Conservation (phyloP, 768 basidiomycete species). For the Termitomyces sp. region DNA sequence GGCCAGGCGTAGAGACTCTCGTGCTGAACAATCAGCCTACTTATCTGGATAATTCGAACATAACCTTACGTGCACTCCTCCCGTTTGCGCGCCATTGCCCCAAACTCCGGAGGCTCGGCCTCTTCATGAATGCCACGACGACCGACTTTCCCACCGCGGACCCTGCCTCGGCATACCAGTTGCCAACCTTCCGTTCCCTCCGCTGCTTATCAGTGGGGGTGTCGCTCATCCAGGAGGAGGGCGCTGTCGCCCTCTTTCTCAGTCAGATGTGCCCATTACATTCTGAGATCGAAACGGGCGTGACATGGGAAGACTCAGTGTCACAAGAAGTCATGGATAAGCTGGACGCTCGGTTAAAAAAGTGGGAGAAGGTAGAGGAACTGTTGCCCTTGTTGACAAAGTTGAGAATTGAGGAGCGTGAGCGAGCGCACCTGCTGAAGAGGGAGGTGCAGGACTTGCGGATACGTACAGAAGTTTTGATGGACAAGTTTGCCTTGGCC, state of each 20-base stretch:
- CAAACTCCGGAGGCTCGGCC: constrained; percentile 37
- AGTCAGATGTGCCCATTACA: constrained; percentile 47
- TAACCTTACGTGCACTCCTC: constrained; percentile 38
- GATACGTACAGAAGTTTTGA: constrained; percentile 42
- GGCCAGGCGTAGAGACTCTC: constrained; percentile 44
- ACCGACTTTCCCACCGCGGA: constrained; percentile 22
- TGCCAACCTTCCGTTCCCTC: constrained; percentile 31
- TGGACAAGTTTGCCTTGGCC: constrained; percentile 26
- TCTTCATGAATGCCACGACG: constrained; percentile 38
- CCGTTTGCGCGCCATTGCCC: constrained; percentile 42
- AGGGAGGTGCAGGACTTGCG: constrained; percentile 51
- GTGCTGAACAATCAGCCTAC: constrained; percentile 48
- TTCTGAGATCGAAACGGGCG: constrained; percentile 43
- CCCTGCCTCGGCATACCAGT: constrained; percentile 14
- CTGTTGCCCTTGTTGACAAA: constrained; percentile 50
- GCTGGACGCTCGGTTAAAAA: constrained; percentile 22
- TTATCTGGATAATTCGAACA: constrained; percentile 25
- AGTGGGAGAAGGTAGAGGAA: constrained; percentile 41
- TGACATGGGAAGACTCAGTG: constrained; percentile 43
- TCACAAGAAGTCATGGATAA: constrained; percentile 11
- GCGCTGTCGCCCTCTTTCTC: constrained; percentile 49
- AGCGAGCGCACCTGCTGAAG: constrained; percentile 32
- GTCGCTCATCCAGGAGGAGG: constrained; percentile 42
- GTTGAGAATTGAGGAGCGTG: constrained; percentile 41
- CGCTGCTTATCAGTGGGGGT: constrained; percentile 47